Conservation (phyloP, 2,329 filamentous ascomycete species). For the Talaromyces sp. region DNA sequence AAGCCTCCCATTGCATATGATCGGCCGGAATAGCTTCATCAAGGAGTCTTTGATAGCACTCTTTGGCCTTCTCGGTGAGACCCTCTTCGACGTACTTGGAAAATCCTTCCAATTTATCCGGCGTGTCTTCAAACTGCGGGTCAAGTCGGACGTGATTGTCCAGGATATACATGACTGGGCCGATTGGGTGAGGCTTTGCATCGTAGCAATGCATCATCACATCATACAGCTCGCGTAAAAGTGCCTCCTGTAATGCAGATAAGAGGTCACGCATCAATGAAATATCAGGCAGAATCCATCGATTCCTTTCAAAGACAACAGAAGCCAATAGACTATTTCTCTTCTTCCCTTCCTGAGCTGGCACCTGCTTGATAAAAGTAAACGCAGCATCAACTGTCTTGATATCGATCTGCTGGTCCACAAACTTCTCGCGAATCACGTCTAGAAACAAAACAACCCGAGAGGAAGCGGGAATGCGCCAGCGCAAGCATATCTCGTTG, state of each 20-base stretch:
- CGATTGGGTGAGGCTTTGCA: conserved; percentile 77
- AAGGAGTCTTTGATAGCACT: conserved; percentile 77
- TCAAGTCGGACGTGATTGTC: conserved; percentile 80
- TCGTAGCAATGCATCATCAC: conserved; percentile 88
- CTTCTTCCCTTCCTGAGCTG: conserved; percentile 62
- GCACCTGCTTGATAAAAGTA: conserved; percentile 72
- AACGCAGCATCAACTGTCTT: conserved; percentile 83
- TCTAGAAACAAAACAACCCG: conserved; percentile 80
- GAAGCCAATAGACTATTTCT: conserved; percentile 50
- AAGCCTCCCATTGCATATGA: conserved; percentile 84
- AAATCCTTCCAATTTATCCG: conserved; percentile 71
- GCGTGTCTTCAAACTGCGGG: conserved; percentile 67
- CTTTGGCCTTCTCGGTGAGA: conserved; percentile 69
- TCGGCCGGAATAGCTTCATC: conserved; percentile 76
- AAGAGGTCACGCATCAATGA: conserved; percentile 73
- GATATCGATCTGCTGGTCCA: conserved; percentile 76
- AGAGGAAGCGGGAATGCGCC: conserved; percentile 83
- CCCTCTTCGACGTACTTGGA: conserved; percentile 69
- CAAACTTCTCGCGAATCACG: conserved; percentile 78
- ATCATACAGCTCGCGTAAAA: conserved; percentile 84
- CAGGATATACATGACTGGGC: conserved; percentile 74
- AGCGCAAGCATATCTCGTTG: conserved; percentile 79
- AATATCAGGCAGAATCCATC: conserved; percentile 70
- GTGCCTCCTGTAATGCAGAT: conserved; percentile 70
- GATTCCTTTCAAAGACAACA: conserved; percentile 57